Evolutionary conservation across 257 asterid genomes (phyloP).

Genomic region (Fraxinus pennsylvanica): DNA sequence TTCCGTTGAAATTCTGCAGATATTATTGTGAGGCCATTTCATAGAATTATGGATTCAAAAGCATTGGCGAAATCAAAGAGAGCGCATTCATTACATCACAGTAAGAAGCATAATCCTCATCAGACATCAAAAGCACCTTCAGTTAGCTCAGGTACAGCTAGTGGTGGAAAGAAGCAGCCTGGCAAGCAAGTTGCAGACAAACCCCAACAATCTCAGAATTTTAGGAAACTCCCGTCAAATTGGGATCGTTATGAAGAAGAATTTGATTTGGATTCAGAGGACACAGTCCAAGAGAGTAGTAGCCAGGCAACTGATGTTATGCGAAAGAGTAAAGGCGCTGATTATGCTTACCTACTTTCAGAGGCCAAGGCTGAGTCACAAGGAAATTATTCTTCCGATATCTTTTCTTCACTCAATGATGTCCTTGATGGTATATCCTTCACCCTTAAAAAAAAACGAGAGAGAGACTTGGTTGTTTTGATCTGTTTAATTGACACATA

Average conservation of each 20-base stretch:
- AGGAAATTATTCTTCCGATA: background rate
- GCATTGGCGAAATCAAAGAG: slow-evolving; percentile 93
- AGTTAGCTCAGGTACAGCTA: background rate
- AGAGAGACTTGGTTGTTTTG: background rate
- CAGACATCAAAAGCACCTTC: background rate
- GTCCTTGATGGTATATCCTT: slow-evolving; percentile 50
- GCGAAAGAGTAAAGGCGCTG: slow-evolving; percentile 8
- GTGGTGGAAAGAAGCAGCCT: background rate
- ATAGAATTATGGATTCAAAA: slow-evolving; percentile 64
- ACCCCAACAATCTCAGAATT: background rate
- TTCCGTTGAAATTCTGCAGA: slow-evolving; percentile 23
- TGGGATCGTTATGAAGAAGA: slow-evolving; percentile 5
- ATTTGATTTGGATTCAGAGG: background rate
- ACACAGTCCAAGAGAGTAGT: background rate
- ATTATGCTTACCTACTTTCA: background rate
- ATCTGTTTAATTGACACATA: background rate
- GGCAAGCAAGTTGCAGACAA: slow-evolving; percentile 1
- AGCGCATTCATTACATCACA: slow-evolving; percentile 47
- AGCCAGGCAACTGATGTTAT: background rate
- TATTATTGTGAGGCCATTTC: background rate
- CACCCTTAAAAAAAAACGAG: background rate
- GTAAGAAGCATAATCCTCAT: background rate
- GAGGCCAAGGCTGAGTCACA: slow-evolving; percentile 1
- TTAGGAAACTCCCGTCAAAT: background rate
- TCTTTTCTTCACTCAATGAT: slow-evolving; percentile 32